Evolutionary conservation across 2,329 filamentous ascomycete genomes (phyloP), one percentile per base, ranked within the genome.

Genomic region (Ploettnerulaceae sp.): DNA sequence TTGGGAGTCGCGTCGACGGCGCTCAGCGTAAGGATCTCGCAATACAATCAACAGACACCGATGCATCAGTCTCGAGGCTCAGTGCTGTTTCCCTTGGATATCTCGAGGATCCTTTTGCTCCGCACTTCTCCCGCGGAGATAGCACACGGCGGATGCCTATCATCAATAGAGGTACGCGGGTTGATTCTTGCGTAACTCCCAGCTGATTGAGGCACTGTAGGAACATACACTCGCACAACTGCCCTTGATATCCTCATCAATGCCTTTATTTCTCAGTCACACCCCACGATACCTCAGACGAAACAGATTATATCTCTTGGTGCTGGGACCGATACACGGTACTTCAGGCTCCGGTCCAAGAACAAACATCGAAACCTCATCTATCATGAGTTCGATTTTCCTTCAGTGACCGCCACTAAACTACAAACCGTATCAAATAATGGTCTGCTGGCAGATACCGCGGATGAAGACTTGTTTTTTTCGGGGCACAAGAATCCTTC

Each of bases 381-480:
- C 48, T 98, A 97, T 65, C 90, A 97, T 65, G 93, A 98, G 66
- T 72, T 98, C 47, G 93, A 98, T 66, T 97, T 97, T 60, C 75
- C 85, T 0, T 67, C 76, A 17, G 89, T 90, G 45, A 82, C 81
- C n/a, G 63, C 70, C 2, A 73, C 75, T 32, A 95, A 64, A 46
- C 49, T 41, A 7, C 46, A 26, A 3, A 55, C 51, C 17, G 54
- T 59, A 3, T 42, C 35, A 4, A 48, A 28, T 12, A 57, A 54
- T 14, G 15, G 38, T 12, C 14, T 47, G 15, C 45, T 62, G 8
- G 41, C 33, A 8, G 32, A 36, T 9, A 37, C 17, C 7, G 34
- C 39, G 5, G 37, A 39, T 14, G 48, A 51, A 34, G 17, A 8
- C 6, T 20, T n/a, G n/a, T n/a, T 58, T 1, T 58, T 56, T 91